Base-by-base conservation (phyloP, 106 monocot species). In the Phalaenopsis aphrodite region DNA sequence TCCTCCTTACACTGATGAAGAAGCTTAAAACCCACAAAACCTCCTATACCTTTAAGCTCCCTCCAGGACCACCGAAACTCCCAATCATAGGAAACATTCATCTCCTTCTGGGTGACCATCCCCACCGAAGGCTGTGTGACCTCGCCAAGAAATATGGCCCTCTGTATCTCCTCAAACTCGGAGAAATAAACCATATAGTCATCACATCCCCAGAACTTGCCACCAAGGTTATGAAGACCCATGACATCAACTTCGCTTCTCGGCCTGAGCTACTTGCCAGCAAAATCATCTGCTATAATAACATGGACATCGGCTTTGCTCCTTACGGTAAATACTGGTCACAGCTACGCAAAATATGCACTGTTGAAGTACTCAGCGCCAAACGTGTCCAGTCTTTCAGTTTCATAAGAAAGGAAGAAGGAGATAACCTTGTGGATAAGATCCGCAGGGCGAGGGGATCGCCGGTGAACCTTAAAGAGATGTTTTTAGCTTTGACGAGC, bases 41-140 rank as follows among this genome's bases (percentile, higher is more conserved):
- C 5, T 65, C 64, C 2, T 9, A 1, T 8, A n/a, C 64, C 2
- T 16, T 12, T 30, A 39, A 41, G 3, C 77, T 77, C 3, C 77
- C 77, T 12, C 77, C 77, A n/a, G 55, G 77, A 10, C 77, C 77
- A 52, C 55, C 55, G 77, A 77, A 77, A 24, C 77, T 77, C 8
- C 77, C 77, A 30, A 77, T 77, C 77, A 77, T 77, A 8, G 77
- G 77, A 7, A 77, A 55, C 77, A 10, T 77, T n/a, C 77, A 77
- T 52, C 77, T 55, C 8, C 77, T 52, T n/a, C 16, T 77, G 12
- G 77, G 77, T 11, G 77, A 36, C n/a, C 77, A 48, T 55, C 48
- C 55, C 0, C 77, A 77, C 37, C 55, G 55, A n/a, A 55, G 11
- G 37, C 36, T 77, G 1, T 52, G 24, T 23, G 16, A 14, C 30